Base-by-base conservation (phyloP, 2,329 filamentous ascomycete species). In the Arthroderma uncinatum region DNA sequence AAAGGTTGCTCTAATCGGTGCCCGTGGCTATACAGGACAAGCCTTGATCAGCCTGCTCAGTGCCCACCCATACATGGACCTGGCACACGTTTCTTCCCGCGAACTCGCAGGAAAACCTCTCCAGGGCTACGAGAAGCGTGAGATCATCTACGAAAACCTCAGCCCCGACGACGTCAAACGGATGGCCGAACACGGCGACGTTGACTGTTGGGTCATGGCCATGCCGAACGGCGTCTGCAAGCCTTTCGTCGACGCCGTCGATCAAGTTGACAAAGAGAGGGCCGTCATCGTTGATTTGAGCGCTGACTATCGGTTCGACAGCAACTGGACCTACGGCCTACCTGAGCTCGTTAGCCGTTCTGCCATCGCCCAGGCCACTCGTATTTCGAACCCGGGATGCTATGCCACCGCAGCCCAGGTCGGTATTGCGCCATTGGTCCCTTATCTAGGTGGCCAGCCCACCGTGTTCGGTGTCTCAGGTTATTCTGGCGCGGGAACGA, bases 201-300 rank as follows among this genome's bases (percentile, higher is more conserved):
- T 97, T 53, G 92, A 97, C 75, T 93, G 88, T 74, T 97, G 91
- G 91, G 88, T 97, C 47, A 93, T 97, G 88, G 93, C 93, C 36
- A 82, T 97, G 30, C 93, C 92, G 47, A 98, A 97, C 68, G 88
- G 89, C 60, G 89, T 95, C 53, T 96, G 89, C 82, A 87, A 90
- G 75, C 91, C 93, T 0, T 98, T 86, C 64, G 86, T 97, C 8
- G 89, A 97, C 62, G 92, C 92, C 6, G 82, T 97, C 55, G 82
- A 91, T 64, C 80, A 86, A 66, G 82, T 80, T 33, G 82, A 82
- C 58, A 80, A 82, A 55, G 76, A 78, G 66, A 80, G 81, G 61
- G 90, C 87, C 64, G 77, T 97, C 40, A 87, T 97, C 63, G 80
- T 98, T 48, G 93, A 98, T 70, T 81, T 98, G 36, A 95, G 90